phyloP scores from a whole-genome alignment of 768 basidiomycete species.

The Termitomyces heimii region DNA sequence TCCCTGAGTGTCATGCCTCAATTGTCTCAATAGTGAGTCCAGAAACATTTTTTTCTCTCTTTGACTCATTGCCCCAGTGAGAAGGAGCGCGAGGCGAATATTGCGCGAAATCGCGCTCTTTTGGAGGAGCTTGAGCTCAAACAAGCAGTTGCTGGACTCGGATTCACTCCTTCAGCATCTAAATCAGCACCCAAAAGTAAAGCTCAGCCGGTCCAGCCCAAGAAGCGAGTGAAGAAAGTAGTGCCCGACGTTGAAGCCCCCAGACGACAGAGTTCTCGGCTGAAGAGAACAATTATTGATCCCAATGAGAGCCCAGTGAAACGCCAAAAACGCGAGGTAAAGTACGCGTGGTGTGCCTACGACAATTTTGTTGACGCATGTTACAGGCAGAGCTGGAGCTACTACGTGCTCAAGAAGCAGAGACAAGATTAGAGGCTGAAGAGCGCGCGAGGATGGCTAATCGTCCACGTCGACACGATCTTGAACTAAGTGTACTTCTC shows the following conservation, averaged over 20 bases:
- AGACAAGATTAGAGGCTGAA: conserved; percentile 54
- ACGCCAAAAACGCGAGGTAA: conserved; percentile 63
- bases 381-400: conserved; percentile 45
- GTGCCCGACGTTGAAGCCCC: conserved; percentile 39
- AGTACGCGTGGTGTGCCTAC: neutral
- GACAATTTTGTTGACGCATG: neutral
- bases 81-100: conserved; percentile 72
- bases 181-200: conserved; percentile 26
- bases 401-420: conserved; percentile 48
- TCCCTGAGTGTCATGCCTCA: conserved; percentile 28
- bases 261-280: conserved; percentile 60
- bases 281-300: conserved; percentile 42
- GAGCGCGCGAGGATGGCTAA: conserved; percentile 59
- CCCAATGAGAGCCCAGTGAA: conserved; percentile 61
- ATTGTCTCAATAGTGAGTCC: conserved; percentile 46
- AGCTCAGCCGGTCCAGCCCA: conserved; percentile 59
- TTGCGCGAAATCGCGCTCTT: conserved; percentile 72
- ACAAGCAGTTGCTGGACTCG: conserved; percentile 45
- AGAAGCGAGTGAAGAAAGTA: conserved; percentile 50
- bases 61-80: conserved; percentile 33
- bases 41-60: neutral
- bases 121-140: conserved; percentile 67
- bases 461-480: conserved; percentile 60
- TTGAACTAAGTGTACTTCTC: conserved; percentile 52
- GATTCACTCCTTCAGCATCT: conserved; percentile 36